These are phyloP conservation scores for Nicotiana tabacum DNA, from an alignment of 257 asterid genomes.

Conservation along the genomic window DNA sequence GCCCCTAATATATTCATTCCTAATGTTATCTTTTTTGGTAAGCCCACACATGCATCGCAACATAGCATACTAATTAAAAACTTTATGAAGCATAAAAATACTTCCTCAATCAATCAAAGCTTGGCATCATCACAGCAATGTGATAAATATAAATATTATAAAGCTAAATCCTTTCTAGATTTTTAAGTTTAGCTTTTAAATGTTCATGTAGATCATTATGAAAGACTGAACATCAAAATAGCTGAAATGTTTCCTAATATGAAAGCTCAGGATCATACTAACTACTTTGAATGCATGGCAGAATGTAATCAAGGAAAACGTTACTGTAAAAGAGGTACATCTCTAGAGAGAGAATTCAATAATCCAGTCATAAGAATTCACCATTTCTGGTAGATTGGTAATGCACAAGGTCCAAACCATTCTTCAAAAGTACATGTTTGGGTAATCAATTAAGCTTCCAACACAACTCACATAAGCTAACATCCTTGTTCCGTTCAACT, in stretches of 20 bases:
- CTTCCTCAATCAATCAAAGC: background rate
- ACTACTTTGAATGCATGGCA: background rate
- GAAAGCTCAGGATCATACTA: background rate
- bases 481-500: too few relatives aligned
- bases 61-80: background rate
- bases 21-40: too few relatives aligned
- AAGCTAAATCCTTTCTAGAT: background rate
- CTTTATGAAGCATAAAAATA: background rate
- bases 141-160: background rate
- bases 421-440: too few relatives aligned
- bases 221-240: background rate
- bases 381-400: too few relatives aligned
- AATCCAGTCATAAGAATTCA: background rate
- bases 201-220: background rate
- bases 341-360: background rate
- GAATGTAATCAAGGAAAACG: background rate
- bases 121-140: background rate
- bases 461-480: too few relatives aligned
- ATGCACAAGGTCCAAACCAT: too few relatives aligned
- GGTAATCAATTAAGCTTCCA: too few relatives aligned
- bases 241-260: background rate
- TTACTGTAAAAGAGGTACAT: background rate
- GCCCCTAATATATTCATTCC: too few relatives aligned
- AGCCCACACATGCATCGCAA: too few relatives aligned
- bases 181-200: background rate